Conservation (phyloP, 1,284 basidiomycete species). For the Singerocomus inundabilis region DNA sequence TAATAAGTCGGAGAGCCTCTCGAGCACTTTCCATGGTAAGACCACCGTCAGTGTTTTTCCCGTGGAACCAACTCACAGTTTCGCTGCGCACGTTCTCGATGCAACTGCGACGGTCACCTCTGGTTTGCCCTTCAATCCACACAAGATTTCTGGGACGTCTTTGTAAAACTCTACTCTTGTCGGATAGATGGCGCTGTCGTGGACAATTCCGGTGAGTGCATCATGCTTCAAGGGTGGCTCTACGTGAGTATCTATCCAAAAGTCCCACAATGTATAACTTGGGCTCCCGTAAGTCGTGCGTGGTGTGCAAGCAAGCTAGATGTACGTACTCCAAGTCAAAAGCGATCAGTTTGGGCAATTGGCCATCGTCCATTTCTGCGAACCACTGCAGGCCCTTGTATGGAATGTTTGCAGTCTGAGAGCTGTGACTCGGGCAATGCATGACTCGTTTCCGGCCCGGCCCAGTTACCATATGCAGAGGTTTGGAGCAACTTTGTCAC, state of each 20-base stretch:
- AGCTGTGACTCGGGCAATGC: too few species aligned
- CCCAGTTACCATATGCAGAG: too few species aligned
- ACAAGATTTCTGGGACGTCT: constrained; percentile 76
- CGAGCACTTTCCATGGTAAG: constrained; percentile 52
- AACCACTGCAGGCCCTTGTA: too few species aligned
- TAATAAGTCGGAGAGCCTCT: constrained; percentile 70
- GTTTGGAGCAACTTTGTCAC: too few species aligned
- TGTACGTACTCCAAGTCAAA: constrained; percentile 81
- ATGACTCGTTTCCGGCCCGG: too few species aligned
- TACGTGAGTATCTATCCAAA: constrained; percentile 81
- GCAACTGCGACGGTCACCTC: constrained; percentile 70
- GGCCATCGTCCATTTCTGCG: constrained; percentile 18
- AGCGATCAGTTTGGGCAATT: constrained; percentile 68
- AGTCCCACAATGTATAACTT: constrained; percentile 82
- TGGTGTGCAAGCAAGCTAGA: neutral
- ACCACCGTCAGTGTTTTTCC: neutral
- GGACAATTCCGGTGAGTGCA: constrained; percentile 37
- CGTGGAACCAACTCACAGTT: constrained; percentile 51
- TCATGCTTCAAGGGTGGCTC: constrained; percentile 61
- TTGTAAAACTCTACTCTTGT: constrained; percentile 65
- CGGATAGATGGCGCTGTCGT: constrained; percentile 37
- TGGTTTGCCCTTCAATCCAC: constrained; percentile 49
- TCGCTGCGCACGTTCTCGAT: constrained; percentile 70
- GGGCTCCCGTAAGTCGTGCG: constrained; percentile 6
- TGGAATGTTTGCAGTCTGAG: too few species aligned